These are phyloP conservation scores for Panus rudis DNA, from an alignment of 768 basidiomycete genomes.

Conservation along the genomic window DNA sequence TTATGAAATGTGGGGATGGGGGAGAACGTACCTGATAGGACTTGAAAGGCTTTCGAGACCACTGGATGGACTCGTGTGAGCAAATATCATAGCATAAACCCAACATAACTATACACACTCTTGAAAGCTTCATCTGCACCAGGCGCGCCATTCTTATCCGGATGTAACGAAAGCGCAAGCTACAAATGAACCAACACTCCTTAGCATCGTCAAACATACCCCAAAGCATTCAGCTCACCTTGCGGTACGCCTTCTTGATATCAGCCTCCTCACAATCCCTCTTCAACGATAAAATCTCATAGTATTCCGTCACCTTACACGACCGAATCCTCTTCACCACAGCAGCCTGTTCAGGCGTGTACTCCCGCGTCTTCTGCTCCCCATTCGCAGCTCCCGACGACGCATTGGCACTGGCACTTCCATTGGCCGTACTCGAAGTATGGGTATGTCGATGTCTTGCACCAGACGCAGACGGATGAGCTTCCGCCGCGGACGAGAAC, in stretches of 20 bases:
- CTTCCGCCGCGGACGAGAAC: constrained; percentile 47
- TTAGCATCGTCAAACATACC: background rate
- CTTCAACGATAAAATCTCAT: constrained; percentile 80
- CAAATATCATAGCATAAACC: constrained; percentile 3
- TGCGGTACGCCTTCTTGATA: constrained; percentile 93
- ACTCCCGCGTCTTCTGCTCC: constrained; percentile 65
- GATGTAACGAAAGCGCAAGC: constrained; percentile 86
- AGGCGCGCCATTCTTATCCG: constrained; percentile 95
- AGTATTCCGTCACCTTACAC: constrained; percentile 89
- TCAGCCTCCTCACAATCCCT: constrained; percentile 78
- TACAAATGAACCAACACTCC: constrained; percentile 25
- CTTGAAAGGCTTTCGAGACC: constrained; percentile 97
- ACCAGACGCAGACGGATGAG: constrained; percentile 70
- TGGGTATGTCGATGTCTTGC: constrained; percentile 49
- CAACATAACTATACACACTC: constrained; percentile 43
- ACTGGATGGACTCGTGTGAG: constrained; percentile 47
- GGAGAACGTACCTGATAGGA: constrained; percentile 60
- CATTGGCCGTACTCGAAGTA: constrained; percentile 25
- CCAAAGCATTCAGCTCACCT: constrained; percentile 44
- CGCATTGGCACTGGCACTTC: constrained; percentile 32
- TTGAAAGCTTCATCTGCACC: constrained; percentile 98
- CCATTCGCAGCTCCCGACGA: constrained; percentile 46
- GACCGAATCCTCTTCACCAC: constrained; percentile 80
- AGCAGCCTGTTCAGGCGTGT: constrained; percentile 74
- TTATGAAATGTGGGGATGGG: background rate